A percentile compares a stretch with the other conserved stretches of the same genome.
Evolutionary conservation across 2,329 filamentous ascomycete species (phyloP).

Genomic region (Didymella glomerata): DNA sequence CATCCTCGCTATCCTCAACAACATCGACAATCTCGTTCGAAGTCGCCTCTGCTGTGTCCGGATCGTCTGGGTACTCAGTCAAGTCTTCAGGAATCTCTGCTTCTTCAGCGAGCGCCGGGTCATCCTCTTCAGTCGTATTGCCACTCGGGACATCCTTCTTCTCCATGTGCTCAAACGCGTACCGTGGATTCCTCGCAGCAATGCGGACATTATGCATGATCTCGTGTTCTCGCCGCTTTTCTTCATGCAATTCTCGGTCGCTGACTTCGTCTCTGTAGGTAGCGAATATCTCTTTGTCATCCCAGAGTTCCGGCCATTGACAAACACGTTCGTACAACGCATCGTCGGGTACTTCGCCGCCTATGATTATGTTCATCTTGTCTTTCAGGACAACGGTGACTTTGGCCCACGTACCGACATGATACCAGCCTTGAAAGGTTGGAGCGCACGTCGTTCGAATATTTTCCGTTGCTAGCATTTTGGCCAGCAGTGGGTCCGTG

Average conservation of each 20-base stretch:
- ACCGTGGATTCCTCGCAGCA: slow-evolving; percentile 45
- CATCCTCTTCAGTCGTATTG: neutral
- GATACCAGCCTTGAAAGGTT: slow-evolving; percentile 79
- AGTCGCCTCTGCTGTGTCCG: slow-evolving; percentile 37
- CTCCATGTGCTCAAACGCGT: slow-evolving; percentile 47
- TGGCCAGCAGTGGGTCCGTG: slow-evolving; percentile 75
- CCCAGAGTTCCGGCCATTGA: slow-evolving; percentile 46
- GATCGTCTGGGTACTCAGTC: slow-evolving; percentile 43
- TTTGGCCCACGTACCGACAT: slow-evolving; percentile 82
- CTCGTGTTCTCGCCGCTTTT: slow-evolving; percentile 41
- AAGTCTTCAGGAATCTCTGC: slow-evolving; percentile 42
- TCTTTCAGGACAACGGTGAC: slow-evolving; percentile 86
- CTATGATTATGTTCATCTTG: slow-evolving; percentile 67
- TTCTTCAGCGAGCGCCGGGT: slow-evolving; percentile 31
- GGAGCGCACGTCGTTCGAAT: slow-evolving; percentile 56
- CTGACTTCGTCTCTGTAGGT: slow-evolving; percentile 42
- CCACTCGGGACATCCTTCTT: slow-evolving; percentile 9
- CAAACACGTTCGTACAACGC: slow-evolving; percentile 43
- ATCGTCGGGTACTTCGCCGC: slow-evolving; percentile 45
- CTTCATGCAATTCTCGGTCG: slow-evolving; percentile 32
- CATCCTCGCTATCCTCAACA: slow-evolving; percentile 25
- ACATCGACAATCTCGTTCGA: slow-evolving; percentile 33
- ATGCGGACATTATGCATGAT: slow-evolving; percentile 46
- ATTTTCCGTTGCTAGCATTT: slow-evolving; percentile 70
- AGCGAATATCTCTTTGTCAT: slow-evolving; percentile 42